These are phyloP conservation scores for Diplodia scrobiculata DNA, from an alignment of 2,329 filamentous ascomycete species.

Conservation along the genomic window DNA sequence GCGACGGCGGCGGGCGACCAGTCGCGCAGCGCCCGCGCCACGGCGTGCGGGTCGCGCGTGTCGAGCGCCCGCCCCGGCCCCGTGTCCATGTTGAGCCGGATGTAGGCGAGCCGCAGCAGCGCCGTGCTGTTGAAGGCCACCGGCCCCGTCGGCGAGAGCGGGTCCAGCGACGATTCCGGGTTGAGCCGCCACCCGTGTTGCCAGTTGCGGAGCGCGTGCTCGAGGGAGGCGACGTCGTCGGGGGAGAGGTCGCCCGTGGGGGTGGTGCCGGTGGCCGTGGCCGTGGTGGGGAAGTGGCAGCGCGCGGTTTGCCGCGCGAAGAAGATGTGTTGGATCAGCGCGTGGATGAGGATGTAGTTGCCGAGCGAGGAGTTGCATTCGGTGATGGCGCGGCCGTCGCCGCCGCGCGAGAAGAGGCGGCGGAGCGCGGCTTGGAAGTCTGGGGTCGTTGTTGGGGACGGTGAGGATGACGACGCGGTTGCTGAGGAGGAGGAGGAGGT, in stretches of 20 bases:
- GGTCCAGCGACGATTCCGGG: slow-evolving; percentile 50
- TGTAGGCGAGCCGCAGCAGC: slow-evolving; percentile 62
- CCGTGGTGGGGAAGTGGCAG: slow-evolving; percentile 39
- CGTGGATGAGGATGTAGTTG: slow-evolving; percentile 72
- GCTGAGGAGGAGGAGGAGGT: neutral
- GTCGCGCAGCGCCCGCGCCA: slow-evolving; percentile 63
- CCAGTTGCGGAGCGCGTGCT: slow-evolving; percentile 50
- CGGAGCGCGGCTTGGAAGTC: slow-evolving; percentile 42
- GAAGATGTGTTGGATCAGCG: slow-evolving; percentile 71
- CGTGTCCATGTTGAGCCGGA: slow-evolving; percentile 67
- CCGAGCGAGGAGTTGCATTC: slow-evolving; percentile 49
- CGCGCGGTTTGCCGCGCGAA: slow-evolving; percentile 60
- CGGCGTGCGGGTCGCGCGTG: slow-evolving; percentile 63
- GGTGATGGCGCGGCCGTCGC: slow-evolving; percentile 39
- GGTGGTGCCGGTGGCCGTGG: no score
- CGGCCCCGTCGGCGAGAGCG: slow-evolving; percentile 59
- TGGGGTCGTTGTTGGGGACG: slow-evolving; percentile 18
- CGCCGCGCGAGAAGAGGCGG: slow-evolving; percentile 40
- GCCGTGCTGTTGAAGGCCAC: slow-evolving; percentile 69
- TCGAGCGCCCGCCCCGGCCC: slow-evolving; percentile 63
- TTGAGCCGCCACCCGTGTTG: slow-evolving; percentile 46
- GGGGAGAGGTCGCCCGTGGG: slow-evolving; percentile 36
- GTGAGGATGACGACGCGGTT: no score
- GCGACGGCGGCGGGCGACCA: slow-evolving; percentile 56
- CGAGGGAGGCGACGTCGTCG: slow-evolving; percentile 48